Conservation (phyloP, 345 rosid species). For the Salix udensis region DNA sequence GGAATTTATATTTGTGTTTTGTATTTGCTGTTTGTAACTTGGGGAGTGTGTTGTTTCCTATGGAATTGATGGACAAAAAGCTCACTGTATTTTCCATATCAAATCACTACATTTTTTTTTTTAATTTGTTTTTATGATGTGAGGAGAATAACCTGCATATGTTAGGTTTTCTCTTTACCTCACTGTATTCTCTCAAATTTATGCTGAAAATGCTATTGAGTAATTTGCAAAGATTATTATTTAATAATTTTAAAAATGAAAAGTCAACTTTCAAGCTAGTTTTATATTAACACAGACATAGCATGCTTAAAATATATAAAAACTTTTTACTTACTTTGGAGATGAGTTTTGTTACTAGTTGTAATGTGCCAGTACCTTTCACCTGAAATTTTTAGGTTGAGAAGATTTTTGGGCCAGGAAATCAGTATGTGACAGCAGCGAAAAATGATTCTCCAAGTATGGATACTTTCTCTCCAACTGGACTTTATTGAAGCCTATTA, state of each 20-base stretch:
- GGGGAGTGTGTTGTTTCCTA: neutral
- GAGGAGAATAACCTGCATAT: neutral
- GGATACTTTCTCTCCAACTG: neutral
- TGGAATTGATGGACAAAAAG: neutral
- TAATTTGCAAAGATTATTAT: neutral
- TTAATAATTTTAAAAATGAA: neutral
- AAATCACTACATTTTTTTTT: no score
- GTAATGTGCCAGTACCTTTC: neutral
- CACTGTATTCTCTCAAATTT: neutral
- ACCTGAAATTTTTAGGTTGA: constrained; percentile 53
- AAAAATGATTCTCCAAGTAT: constrained; percentile 92
- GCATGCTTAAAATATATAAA: neutral
- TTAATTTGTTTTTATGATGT: no score
- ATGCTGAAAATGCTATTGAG: neutral
- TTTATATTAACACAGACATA: neutral
- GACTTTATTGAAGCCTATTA: neutral
- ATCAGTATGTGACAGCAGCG: constrained; percentile 96
- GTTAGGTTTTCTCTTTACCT: neutral
- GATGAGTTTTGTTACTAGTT: neutral
- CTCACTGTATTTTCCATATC: neutral
- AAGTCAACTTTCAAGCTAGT: neutral
- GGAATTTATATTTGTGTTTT: neutral
- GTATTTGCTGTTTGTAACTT: neutral
- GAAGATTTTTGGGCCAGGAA: constrained; percentile 91
- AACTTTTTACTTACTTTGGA: neutral